Evolutionary conservation across 371 early-diverging fungal species (phyloP), one percentile per base, ranked within the genome.

Genomic region (Actinomucor elegans): DNA sequence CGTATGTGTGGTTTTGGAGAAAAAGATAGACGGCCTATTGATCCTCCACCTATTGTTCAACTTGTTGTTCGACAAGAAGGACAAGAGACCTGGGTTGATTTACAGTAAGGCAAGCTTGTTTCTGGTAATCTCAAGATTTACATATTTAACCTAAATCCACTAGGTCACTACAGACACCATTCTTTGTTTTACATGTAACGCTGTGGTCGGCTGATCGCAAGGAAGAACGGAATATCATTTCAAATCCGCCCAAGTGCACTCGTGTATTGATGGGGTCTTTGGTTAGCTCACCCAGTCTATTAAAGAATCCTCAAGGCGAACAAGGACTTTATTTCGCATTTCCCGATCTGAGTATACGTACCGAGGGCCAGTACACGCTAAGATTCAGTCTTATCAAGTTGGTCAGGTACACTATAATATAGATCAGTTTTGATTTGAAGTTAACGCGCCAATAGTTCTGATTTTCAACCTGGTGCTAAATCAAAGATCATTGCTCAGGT

Each of bases 321-420:
- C 88, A 84, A 31, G 94, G 92, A 0, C 83, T 88, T 45, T 94
- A 90, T 59, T 96, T 96, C 71, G 94, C 93, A 31, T 96, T 94
- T 63, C 94, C 94, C 2, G 94, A 94, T 56, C 67, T 96, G 33
- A 86, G 88, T 17, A 91, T 96, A 36, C 78, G 96, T 15, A 89
- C 91, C 35, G 94, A 94, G 49, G 96, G 96, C 0, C 68, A 77
- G 12, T 96, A 93, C 59, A 83, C 89, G 0, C 70, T 96, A 42
- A 87, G 85, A 52, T 95, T 95, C 28, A 73, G 71, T 47, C 44
- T 78, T 18, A 78, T 78, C 64, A 78, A 78, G 56, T 36, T 78
- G 35, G 56, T 63, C 15, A 78, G 68, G 78, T 77, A 59, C 24
- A 26, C 21, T n/a, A n/a, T n/a, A n/a, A n/a, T n/a, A n/a, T n/a